A percentile compares a stretch with the other conserved stretches of the same genome.
Evolutionary conservation across 1,284 basidiomycete genomes (phyloP).

Genomic region (Stereum hirsutum): DNA sequence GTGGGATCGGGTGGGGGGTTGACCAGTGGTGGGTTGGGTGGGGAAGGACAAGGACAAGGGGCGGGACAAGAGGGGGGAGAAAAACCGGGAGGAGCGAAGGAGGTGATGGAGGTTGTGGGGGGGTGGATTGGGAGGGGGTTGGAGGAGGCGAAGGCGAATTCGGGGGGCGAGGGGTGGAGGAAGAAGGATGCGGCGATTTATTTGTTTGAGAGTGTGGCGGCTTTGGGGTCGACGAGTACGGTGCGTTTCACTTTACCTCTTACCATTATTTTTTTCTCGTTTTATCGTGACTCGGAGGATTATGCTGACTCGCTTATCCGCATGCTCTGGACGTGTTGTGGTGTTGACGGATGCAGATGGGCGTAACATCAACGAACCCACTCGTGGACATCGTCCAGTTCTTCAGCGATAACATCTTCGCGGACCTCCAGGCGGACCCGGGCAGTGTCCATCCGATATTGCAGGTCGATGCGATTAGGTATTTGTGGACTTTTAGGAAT

Average conservation of each 20-base stretch:
- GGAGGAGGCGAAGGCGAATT: slow-evolving; percentile 36
- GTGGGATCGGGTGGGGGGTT: slow-evolving; percentile 79
- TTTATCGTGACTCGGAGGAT: not conserved
- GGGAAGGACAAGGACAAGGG: slow-evolving; percentile 42
- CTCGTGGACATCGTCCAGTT: slow-evolving; percentile 93
- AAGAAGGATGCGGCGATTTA: slow-evolving; percentile 96
- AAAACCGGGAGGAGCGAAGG: no score
- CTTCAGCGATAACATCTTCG: slow-evolving; percentile 87
- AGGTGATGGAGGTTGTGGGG: slow-evolving; percentile 82
- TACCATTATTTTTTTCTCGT: not conserved
- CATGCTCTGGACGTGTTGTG: no score
- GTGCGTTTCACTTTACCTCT: slow-evolving; percentile 28
- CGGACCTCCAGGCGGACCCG: slow-evolving; percentile 73
- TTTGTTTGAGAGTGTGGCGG: slow-evolving; percentile 86
- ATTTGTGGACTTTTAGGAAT: slow-evolving; percentile 90
- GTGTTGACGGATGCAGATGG: slow-evolving; percentile 49
- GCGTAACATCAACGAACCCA: slow-evolving; percentile 89
- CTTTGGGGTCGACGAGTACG: slow-evolving; percentile 77
- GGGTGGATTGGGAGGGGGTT: slow-evolving; percentile 78
- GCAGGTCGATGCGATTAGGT: slow-evolving; percentile 94
- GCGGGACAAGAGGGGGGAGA: slow-evolving; percentile 75
- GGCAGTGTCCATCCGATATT: slow-evolving; percentile 81
- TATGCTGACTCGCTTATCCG: slow-evolving; percentile 4
- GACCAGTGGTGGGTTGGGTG: slow-evolving; percentile 72
- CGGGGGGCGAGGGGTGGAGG: slow-evolving; percentile 77